A percentile compares a stretch with the other conserved stretches of the same genome.
These are phyloP conservation scores for Cymbidium sinense DNA, from an alignment of 106 monocot genomes.

Conservation along the genomic window DNA sequence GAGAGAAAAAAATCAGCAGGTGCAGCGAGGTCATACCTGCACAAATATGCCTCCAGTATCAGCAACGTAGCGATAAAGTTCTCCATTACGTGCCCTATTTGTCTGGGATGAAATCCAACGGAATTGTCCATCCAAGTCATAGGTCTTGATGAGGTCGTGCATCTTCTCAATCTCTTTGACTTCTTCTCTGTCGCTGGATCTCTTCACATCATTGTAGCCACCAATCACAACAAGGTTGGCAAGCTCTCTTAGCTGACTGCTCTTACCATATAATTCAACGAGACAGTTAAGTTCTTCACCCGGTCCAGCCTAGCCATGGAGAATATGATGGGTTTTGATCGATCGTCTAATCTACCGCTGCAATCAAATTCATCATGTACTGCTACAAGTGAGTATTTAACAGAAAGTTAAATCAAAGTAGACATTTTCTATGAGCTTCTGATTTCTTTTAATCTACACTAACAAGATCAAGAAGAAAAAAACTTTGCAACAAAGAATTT, in stretches of 20 bases:
- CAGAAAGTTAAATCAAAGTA: not conserved
- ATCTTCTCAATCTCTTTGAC: constrained; percentile 90
- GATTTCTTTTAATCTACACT: too few species aligned
- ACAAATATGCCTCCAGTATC: constrained; percentile 84
- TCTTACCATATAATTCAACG: constrained; percentile 60
- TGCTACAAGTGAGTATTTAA: not conserved
- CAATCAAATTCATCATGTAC: constrained; percentile 4
- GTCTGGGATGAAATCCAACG: constrained; percentile 88
- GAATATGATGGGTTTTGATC: constrained; percentile 88
- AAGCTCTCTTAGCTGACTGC: constrained; percentile 46
- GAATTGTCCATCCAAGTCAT: constrained; percentile 74
- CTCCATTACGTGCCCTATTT: constrained; percentile 81
- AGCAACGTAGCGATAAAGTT: constrained; percentile 91
- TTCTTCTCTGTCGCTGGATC: constrained; percentile 84
- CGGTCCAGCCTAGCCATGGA: constrained; percentile 95
- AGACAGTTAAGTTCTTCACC: constrained; percentile 91
- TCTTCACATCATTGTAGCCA: constrained; percentile 68
- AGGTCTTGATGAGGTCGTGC: constrained; percentile 70
- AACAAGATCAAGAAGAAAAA: not conserved
- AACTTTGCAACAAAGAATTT: not conserved
- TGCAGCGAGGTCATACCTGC: constrained; percentile 38
- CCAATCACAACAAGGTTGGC: constrained; percentile 87
- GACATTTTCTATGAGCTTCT: too few species aligned
- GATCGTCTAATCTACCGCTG: constrained; percentile 80
- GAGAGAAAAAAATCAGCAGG: not conserved